Evolutionary conservation across 768 basidiomycete species (phyloP).

Genomic region (Tricholoma sp.): DNA sequence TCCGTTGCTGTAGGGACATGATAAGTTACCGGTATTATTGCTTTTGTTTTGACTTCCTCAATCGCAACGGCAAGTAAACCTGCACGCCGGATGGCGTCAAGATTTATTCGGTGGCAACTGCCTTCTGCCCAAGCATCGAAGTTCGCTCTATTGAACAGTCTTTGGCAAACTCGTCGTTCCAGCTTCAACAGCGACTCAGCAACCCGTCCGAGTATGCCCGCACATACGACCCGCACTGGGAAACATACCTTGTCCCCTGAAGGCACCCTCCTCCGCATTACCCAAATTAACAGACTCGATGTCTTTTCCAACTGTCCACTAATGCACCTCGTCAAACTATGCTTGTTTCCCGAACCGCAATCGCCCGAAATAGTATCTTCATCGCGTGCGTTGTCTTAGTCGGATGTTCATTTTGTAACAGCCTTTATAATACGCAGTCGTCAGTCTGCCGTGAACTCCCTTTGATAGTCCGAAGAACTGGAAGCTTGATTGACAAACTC

Average conservation of each 20-base stretch:
- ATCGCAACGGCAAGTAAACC: background rate
- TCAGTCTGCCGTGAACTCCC: no score
- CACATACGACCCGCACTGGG: background rate
- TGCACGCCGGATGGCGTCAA: background rate
- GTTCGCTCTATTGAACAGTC: background rate
- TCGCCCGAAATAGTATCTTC: background rate
- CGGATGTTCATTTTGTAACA: background rate
- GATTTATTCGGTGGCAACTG: background rate
- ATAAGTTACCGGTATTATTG: background rate
- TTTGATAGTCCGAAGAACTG: no score
- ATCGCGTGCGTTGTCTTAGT: background rate
- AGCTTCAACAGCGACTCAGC: background rate
- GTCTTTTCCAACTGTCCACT: background rate
- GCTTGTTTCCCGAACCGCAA: background rate
- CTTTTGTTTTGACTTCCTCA: constrained; percentile 1
- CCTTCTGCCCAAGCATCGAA: background rate
- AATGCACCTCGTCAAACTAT: background rate
- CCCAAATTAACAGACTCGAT: background rate
- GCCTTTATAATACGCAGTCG: no score
- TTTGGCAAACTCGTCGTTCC: background rate
- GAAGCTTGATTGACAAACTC: no score
- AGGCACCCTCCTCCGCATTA: background rate
- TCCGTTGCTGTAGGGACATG: background rate
- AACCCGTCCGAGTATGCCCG: background rate
- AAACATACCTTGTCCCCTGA: background rate